Evolutionary conservation across 495 filamentous ascomycete genomes (phyloP).

Genomic region (Hypomontagnella monticulosa): DNA sequence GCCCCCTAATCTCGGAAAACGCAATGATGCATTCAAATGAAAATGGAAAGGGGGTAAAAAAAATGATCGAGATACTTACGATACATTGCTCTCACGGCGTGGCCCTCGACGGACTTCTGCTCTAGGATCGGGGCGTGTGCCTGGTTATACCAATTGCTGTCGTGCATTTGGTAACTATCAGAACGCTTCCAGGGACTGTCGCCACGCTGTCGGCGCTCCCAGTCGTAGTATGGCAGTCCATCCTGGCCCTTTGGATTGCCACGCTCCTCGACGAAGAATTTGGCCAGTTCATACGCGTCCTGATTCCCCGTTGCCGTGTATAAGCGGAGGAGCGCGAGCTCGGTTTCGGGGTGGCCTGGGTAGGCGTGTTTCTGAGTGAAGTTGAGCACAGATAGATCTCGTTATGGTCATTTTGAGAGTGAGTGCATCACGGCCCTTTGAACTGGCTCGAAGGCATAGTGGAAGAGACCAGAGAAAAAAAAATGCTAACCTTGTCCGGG

Average conservation of each 20-base stretch:
- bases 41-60: conserved; percentile 40
- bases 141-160: conserved; percentile 62
- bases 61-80: conserved; percentile 30
- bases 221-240: conserved; percentile 61
- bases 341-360: conserved; percentile 69
- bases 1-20: not conserved
- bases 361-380: conserved; percentile 58
- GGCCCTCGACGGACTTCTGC: conserved; percentile 66
- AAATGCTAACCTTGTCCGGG: conserved; percentile 49
- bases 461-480: not conserved
- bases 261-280: conserved; percentile 66
- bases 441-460: not conserved
- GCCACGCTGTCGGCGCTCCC: conserved; percentile 59
- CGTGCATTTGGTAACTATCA: conserved; percentile 51
- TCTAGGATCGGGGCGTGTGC: conserved; percentile 64
- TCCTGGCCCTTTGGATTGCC: conserved; percentile 62
- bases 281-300: conserved; percentile 60
- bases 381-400: not conserved
- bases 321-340: conserved; percentile 65
- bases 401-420: not conserved
- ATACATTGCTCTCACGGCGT: conserved; percentile 70
- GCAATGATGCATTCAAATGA: conserved; percentile 52
- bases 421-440: no score
- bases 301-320: conserved; percentile 58
- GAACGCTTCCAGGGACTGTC: conserved; percentile 59